These are phyloP conservation scores for Rhodosorus marinus DNA, from an alignment of 23 red algal genomes.

Conservation along the genomic window DNA sequence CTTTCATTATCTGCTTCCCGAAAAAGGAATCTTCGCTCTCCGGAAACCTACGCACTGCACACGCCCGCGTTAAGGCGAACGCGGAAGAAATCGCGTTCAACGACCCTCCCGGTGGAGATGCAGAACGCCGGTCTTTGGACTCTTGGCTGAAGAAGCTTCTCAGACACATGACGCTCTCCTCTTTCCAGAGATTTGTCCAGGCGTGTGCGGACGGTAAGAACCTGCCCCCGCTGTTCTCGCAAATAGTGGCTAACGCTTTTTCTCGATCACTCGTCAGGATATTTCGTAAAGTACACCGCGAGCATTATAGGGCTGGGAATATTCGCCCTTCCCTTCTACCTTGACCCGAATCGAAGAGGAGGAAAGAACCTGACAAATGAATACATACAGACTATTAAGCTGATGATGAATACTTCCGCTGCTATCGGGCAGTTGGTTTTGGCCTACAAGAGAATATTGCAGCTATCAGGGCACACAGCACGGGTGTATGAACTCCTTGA, in stretches of 20 bases:
- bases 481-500: conserved; percentile 54
- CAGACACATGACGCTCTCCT: conserved; percentile 20
- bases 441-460: conserved; percentile 54
- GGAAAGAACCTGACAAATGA: conserved; percentile 1
- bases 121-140: conserved; percentile 32
- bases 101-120: conserved; percentile 47
- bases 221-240: no score
- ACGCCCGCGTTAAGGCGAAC: conserved; percentile 21
- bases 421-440: conserved; percentile 50
- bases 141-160: conserved; percentile 22
- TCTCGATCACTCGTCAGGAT: no score
- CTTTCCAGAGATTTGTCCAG: conserved; percentile 48
- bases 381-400: conserved; percentile 37
- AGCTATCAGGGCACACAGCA: conserved; percentile 33
- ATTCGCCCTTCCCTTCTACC: conserved; percentile 48
- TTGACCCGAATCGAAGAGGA: conserved; percentile 4
- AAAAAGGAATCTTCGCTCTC: conserved; percentile 17
- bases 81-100: conserved; percentile 72
- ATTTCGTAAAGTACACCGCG: conserved; percentile 58
- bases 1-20: no score
- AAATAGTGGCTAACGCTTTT: no score
- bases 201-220: conserved; percentile 41
- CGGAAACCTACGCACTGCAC: conserved; percentile 29
- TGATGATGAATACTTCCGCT: conserved; percentile 54
- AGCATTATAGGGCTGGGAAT: conserved; percentile 44